phyloP scores from a whole-genome alignment of 75 land plant genomes.

The Pseudotsuga menziesii region DNA sequence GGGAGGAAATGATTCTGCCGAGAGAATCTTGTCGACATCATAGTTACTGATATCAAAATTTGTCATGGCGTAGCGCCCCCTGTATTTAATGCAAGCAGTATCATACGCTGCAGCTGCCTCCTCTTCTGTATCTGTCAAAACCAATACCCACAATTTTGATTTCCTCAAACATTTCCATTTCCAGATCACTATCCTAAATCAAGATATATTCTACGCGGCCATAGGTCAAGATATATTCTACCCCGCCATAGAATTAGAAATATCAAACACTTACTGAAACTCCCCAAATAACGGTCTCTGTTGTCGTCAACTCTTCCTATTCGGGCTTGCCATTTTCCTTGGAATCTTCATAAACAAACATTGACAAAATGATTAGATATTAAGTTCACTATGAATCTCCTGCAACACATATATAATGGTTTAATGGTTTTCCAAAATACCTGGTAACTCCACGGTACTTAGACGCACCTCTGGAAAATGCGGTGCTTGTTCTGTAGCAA shows the following conservation, averaged over 20 bases:
- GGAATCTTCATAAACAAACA: too few species aligned
- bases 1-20: too few species aligned
- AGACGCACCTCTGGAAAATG: neutral
- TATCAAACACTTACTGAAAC: conserved; percentile 7
- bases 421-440: too few species aligned
- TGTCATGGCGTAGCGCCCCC: conserved; percentile 12
- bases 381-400: too few species aligned
- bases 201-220: too few species aligned
- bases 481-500: neutral
- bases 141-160: neutral
- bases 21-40: neutral
- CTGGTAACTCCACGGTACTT: neutral
- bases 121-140: conserved; percentile 10
- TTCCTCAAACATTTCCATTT: neutral
- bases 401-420: too few species aligned
- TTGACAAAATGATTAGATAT: too few species aligned
- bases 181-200: too few species aligned
- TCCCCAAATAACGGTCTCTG: conserved; percentile 15
- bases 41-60: conserved; percentile 15
- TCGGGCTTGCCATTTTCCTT: neutral
- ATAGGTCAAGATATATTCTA: neutral
- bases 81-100: conserved; percentile 1
- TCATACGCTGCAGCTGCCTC: conserved; percentile 16
- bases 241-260: neutral
- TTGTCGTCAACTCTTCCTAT: conserved; percentile 3